Percentiles rank a stretch among this genome's conserved stretches.
Evolutionary conservation across 129 eudicot genomes (phyloP).

Genomic region (Pseudognaphalium luteoalbum): DNA sequence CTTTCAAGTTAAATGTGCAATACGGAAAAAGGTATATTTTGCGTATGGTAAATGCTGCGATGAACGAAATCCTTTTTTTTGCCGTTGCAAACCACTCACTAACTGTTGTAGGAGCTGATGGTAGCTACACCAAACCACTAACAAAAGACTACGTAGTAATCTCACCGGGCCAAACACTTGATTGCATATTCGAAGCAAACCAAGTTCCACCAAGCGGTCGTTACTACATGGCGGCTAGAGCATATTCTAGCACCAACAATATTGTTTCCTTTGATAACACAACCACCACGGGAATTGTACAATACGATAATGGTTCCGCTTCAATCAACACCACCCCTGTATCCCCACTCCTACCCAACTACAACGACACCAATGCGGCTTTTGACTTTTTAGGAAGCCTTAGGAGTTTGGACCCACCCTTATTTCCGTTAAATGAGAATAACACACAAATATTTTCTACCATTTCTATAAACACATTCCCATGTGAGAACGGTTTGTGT

Average conservation of each 20-base stretch:
- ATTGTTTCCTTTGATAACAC: slow-evolving; percentile 42
- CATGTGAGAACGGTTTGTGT: slow-evolving; percentile 46
- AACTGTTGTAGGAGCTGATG: slow-evolving; percentile 63
- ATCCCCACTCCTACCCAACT: slow-evolving; percentile 47
- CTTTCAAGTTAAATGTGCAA: slow-evolving; percentile 38
- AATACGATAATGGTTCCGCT: slow-evolving; percentile 18
- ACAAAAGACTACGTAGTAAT: slow-evolving; percentile 38
- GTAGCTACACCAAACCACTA: slow-evolving; percentile 55
- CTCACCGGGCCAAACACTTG: slow-evolving; percentile 62
- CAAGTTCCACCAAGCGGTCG: slow-evolving; percentile 26
- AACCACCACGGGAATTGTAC: slow-evolving; percentile 50
- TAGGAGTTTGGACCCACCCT: slow-evolving; percentile 34
- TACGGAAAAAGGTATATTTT: slow-evolving; percentile 46
- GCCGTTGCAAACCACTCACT: slow-evolving; percentile 48
- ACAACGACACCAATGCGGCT: slow-evolving; percentile 50
- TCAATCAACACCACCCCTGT: slow-evolving; percentile 8
- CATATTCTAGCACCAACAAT: slow-evolving; percentile 17
- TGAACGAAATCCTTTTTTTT: slow-evolving; percentile 50
- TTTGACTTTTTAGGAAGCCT: slow-evolving; percentile 39
- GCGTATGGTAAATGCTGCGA: slow-evolving; percentile 48
- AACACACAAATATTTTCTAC: slow-evolving; percentile 35
- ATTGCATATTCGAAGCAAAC: slow-evolving; percentile 52
- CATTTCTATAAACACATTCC: slow-evolving; percentile 50
- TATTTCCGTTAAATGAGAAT: slow-evolving; percentile 31
- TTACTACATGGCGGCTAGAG: slow-evolving; percentile 66